Conservation (phyloP, 2,329 filamentous ascomycete genomes). For the Hypocreales sp. region DNA sequence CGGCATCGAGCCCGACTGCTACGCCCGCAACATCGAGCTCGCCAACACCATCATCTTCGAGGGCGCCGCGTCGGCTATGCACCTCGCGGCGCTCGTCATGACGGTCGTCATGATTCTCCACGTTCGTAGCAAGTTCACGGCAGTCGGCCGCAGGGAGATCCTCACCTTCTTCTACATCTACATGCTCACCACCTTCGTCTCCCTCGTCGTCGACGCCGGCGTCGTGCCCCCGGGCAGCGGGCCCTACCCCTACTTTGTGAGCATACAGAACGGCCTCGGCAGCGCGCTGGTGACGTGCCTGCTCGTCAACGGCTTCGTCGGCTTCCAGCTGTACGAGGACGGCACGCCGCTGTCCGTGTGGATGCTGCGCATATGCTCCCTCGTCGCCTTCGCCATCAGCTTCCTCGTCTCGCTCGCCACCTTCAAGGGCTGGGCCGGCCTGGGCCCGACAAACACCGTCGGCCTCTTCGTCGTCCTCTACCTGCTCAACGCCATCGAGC, state of each 20-base stretch:
- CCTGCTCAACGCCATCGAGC: constrained; percentile 73
- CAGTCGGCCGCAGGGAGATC: constrained; percentile 63
- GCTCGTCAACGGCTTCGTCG: constrained; percentile 93
- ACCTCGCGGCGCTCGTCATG: constrained; percentile 84
- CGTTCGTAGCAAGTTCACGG: constrained; percentile 93
- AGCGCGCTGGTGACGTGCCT: constrained; percentile 81
- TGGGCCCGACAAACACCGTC: constrained; percentile 72
- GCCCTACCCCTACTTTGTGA: constrained; percentile 82
- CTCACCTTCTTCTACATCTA: constrained; percentile 96
- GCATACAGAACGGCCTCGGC: constrained; percentile 68
- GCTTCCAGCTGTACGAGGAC: constrained; percentile 96
- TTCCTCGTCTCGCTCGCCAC: constrained; percentile 82
- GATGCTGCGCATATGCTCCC: constrained; percentile 68
- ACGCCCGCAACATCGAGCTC: constrained; percentile 84
- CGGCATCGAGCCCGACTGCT: constrained; percentile 82
- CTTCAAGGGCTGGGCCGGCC: constrained; percentile 80
- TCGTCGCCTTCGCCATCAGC: constrained; percentile 70
- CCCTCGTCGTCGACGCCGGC: constrained; percentile 81
- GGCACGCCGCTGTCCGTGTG: constrained; percentile 87
- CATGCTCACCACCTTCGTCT: constrained; percentile 76
- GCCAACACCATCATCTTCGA: constrained; percentile 99
- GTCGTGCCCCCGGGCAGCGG: constrained; percentile 71
- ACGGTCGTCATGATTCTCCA: constrained; percentile 96
- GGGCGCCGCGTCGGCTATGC: constrained; percentile 77
- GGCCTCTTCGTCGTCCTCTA: constrained; percentile 88